Percentiles rank a stretch among this genome's conserved stretches.
Evolutionary conservation across 1,139 yeast species (phyloP).

Genomic region (Sugiyamaella sp.): DNA sequence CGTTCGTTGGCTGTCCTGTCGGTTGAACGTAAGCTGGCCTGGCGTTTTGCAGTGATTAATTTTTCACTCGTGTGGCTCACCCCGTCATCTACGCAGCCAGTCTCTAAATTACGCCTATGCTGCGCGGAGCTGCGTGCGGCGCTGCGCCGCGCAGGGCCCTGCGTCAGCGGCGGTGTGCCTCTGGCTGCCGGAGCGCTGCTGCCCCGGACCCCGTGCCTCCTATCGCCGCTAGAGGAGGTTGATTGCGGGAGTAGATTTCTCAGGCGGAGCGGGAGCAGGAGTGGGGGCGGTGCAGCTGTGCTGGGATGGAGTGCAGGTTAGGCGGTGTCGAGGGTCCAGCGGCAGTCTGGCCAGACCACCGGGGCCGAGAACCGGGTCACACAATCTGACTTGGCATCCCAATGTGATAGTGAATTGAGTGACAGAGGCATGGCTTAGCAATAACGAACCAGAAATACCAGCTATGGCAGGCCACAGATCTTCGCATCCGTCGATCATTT

Average conservation of each 20-base stretch:
- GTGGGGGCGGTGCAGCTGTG: too few species aligned
- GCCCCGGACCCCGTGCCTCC: conserved; percentile 12
- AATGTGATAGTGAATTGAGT: too few species aligned
- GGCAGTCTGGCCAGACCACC: too few species aligned
- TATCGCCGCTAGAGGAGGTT: not conserved
- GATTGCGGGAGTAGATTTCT: not conserved
- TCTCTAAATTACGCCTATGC: conserved; percentile 19
- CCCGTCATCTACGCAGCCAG: conserved; percentile 8
- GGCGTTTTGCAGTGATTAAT: conserved; percentile 5
- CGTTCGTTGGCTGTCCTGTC: conserved; percentile 4
- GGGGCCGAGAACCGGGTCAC: too few species aligned
- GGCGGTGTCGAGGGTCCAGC: too few species aligned
- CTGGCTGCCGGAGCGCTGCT: conserved; percentile 14
- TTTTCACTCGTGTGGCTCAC: conserved; percentile 17
- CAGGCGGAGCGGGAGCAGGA: not conserved
- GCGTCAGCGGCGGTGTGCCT: conserved; percentile 1
- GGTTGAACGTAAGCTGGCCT: not conserved
- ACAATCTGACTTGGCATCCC: too few species aligned
- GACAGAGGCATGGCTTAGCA: too few species aligned
- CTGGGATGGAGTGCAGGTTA: too few species aligned
- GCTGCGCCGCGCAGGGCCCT: conserved; percentile 6
- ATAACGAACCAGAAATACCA: too few species aligned
- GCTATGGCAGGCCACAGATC: too few species aligned
- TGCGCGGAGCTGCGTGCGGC: not conserved
- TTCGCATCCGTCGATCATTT: too few species aligned